Conservation (phyloP, 78 protist species). For the Emiliania huxleyi region DNA sequence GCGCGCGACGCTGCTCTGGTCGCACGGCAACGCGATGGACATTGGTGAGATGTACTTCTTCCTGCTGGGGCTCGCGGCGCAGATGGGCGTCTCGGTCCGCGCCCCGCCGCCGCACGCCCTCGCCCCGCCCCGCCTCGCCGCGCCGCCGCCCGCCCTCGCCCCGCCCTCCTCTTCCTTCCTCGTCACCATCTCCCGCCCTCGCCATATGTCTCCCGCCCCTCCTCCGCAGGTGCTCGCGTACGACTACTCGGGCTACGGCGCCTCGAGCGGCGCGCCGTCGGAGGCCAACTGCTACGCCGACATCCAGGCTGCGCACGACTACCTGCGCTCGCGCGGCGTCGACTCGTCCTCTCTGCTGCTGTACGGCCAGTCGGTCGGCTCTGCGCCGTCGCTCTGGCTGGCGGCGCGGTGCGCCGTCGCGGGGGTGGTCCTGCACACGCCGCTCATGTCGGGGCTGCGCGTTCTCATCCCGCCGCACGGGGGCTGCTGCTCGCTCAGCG, state of each 20-base stretch:
- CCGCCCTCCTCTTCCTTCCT: no score
- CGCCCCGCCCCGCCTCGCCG: no score
- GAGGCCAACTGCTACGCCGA: neutral
- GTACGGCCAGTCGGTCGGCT: neutral
- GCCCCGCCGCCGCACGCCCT: no score
- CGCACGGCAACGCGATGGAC: slow-evolving; percentile 4
- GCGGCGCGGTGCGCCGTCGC: neutral
- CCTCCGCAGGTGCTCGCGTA: no score
- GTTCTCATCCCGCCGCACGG: neutral
- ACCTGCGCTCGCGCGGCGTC: neutral
- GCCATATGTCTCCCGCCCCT: no score
- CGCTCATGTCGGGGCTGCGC: neutral
- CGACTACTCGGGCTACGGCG: neutral
- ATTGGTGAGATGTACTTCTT: neutral
- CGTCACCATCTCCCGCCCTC: no score
- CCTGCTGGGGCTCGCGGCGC: neutral
- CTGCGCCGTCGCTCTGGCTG: neutral
- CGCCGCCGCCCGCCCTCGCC: no score
- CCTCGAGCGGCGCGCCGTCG: neutral
- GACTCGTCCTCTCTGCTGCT: neutral
- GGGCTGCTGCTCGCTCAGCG: neutral
- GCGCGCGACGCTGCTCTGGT: neutral
- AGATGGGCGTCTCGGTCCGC: neutral
- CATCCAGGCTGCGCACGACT: neutral
- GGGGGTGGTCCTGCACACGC: neutral